Evolutionary conservation across 208 protist genomes (phyloP).

Genomic region (Trypanosomatidae sp.): DNA sequence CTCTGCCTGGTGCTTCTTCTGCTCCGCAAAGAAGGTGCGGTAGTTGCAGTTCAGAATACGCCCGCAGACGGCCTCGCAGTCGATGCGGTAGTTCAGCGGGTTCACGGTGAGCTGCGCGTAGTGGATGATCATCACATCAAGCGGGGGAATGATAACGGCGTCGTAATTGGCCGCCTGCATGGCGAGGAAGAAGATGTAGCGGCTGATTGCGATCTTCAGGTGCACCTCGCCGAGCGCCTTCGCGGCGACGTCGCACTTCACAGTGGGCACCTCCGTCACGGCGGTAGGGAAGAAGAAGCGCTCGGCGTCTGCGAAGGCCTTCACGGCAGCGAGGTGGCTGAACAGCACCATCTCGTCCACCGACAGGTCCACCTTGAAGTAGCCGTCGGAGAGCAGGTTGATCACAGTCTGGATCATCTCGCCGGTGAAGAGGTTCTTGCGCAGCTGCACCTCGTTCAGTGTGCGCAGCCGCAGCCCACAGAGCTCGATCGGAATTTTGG

Average conservation of each 20-base stretch:
- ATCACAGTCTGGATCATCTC: slow-evolving; percentile 75
- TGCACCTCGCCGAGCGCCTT: slow-evolving; percentile 31
- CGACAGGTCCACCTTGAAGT: slow-evolving; percentile 86
- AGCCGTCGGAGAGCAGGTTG: slow-evolving; percentile 81
- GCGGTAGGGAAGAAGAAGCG: slow-evolving; percentile 65
- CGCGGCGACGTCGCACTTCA: not conserved
- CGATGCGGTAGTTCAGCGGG: slow-evolving; percentile 70
- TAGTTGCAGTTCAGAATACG: slow-evolving; percentile 90
- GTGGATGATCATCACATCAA: slow-evolving; percentile 87
- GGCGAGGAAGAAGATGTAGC: slow-evolving; percentile 90
- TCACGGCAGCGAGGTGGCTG: slow-evolving; percentile 58
- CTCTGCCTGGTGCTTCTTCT: slow-evolving; percentile 37
- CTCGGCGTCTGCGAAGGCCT: slow-evolving; percentile 42
- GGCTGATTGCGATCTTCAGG: slow-evolving; percentile 68
- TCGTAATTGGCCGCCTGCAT: slow-evolving; percentile 90
- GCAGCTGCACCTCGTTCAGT: slow-evolving; percentile 76
- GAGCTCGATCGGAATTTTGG: slow-evolving; percentile 83
- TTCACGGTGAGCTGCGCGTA: slow-evolving; percentile 76
- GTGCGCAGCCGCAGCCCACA: slow-evolving; percentile 55
- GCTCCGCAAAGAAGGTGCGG: slow-evolving; percentile 71
- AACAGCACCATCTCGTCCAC: slow-evolving; percentile 71
- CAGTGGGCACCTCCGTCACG: slow-evolving; percentile 10
- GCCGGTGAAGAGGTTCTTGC: slow-evolving; percentile 68
- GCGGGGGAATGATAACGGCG: slow-evolving; percentile 81
- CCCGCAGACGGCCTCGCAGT: slow-evolving; percentile 86